Base-by-base conservation (phyloP, 1,284 basidiomycete genomes). In the Cutaneotrichosporon sp. region DNA sequence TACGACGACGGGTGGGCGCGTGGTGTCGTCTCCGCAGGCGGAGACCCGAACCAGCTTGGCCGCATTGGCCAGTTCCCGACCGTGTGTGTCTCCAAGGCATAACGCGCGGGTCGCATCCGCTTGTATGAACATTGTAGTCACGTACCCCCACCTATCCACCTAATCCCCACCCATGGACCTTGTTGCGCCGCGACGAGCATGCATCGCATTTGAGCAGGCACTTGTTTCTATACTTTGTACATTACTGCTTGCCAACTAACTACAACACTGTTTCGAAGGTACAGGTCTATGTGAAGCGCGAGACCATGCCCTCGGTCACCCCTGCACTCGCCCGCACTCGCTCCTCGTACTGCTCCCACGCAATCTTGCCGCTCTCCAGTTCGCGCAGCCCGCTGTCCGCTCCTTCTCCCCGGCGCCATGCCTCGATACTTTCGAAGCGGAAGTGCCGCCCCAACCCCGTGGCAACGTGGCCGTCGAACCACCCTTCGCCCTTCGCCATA, bases 1-100 rank as follows among this genome's bases (percentile, higher is more conserved):
- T 80, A 75, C 62, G 77, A 80, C 59, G 78, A 80, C 64, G 76
- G 75, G 2, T 80, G 78, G 77, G 79, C 72, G 0, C 76, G 73
- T 1, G 77, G 73, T 10, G 68, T 73, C 52, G 29, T 58, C 52
- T 22, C 59, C 49, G n/a, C 54, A 6, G 71, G 69, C 7, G 67
- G 67, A 3, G 69, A 73, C 49, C 57, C 45, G 7, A 50, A 58
- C 18, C 69, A 72, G 43, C 53, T 65, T 0, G 77, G 76, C 3
- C 67, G 66, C 56, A 67, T 72, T 56, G 78, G 78, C 36, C 73
- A 73, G 50, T 78, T 78, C 73, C 76, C 74, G 13, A 70, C 77
- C 34, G 74, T 78, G 31, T 53, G 51, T 16, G 51, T 53, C 22
- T 7, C 34, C 20, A 53, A 53, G 34, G 51, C 51, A 13, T 53